These are phyloP conservation scores for Trypanosoma rangeli DNA, from an alignment of 208 protist genomes.

Conservation along the genomic window DNA sequence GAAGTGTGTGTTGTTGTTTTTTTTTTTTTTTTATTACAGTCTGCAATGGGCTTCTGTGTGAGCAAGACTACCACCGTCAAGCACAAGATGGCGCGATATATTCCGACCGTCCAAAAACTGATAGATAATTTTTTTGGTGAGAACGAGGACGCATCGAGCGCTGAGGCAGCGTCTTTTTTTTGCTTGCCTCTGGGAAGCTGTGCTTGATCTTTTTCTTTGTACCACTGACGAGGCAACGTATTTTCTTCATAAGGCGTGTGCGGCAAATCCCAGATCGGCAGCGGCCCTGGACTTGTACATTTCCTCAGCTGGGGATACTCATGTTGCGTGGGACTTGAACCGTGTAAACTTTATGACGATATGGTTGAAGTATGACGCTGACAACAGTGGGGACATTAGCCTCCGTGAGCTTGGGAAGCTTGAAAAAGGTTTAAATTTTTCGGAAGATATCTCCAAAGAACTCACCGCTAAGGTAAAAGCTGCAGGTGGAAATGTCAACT, in stretches of 20 bases:
- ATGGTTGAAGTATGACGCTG: conserved; percentile 65
- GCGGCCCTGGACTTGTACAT: conserved; percentile 38
- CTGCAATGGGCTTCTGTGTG: conserved; percentile 37
- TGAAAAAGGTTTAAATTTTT: conserved; percentile 49
- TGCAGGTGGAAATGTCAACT: conserved; percentile 35
- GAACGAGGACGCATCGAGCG: conserved; percentile 20
- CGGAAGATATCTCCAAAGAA: conserved; percentile 37
- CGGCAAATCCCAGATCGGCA: conserved; percentile 30
- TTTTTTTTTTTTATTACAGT: not conserved
- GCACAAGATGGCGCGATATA: conserved; percentile 32
- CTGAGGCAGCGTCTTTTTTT: conserved; percentile 52
- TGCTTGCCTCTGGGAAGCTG: conserved; percentile 45
- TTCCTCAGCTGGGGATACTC: conserved; percentile 20
- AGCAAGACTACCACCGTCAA: conserved; percentile 13
- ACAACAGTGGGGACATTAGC: conserved; percentile 59
- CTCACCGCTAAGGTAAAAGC: conserved; percentile 36
- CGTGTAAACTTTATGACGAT: conserved; percentile 65
- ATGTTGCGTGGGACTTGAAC: conserved; percentile 40
- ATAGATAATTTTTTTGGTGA: conserved; percentile 46
- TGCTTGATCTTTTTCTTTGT: conserved; percentile 44
- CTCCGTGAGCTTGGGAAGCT: conserved; percentile 47
- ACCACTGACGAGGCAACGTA: conserved; percentile 40
- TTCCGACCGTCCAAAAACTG: conserved; percentile 36
- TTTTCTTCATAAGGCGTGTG: conserved; percentile 46
- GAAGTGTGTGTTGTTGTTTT: too few species aligned